Evolutionary conservation across 305 asterid species (phyloP).

Genomic region (Rubia tinctorum): DNA sequence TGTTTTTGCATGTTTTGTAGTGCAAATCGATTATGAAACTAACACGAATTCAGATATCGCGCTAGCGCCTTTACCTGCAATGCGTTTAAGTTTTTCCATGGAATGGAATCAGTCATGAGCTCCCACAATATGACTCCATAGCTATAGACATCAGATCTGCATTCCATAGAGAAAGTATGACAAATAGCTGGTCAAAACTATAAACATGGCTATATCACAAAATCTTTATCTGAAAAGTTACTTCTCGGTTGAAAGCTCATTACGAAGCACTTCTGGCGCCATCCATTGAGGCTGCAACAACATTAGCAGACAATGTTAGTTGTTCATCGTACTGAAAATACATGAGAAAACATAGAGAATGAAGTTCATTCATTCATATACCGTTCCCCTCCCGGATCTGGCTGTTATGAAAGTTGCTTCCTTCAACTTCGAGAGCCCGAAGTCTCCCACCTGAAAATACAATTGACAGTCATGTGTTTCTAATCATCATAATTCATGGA

Average conservation of each 20-base stretch:
- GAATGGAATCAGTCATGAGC: constrained; percentile 54
- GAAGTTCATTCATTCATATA: constrained; percentile 31
- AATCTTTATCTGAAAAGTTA: constrained; percentile 20
- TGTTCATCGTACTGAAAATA: not conserved
- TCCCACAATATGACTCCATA: constrained; percentile 80
- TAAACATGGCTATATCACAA: not conserved
- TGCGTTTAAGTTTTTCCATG: constrained; percentile 58
- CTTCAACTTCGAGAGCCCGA: constrained; percentile 67
- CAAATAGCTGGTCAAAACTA: not conserved
- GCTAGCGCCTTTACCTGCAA: constrained; percentile 41
- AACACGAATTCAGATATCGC: not conserved
- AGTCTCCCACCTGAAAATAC: constrained; percentile 63
- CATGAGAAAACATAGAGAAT: not conserved
- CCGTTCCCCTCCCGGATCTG: constrained; percentile 73
- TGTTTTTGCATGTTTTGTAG: not conserved
- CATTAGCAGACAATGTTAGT: not conserved
- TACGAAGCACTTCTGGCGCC: constrained; percentile 89
- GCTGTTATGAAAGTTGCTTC: constrained; percentile 52
- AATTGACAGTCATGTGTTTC: not conserved
- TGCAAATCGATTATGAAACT: not conserved
- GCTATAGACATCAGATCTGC: constrained; percentile 73
- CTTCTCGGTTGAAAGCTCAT: constrained; percentile 79
- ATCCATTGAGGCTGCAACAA: constrained; percentile 77
- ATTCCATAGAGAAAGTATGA: constrained; percentile 6
- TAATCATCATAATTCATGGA: not conserved